Evolutionary conservation across 768 basidiomycete genomes (phyloP), one percentile per base, ranked within the genome.

Genomic region (Cystobasidiopsis lactophilus): DNA sequence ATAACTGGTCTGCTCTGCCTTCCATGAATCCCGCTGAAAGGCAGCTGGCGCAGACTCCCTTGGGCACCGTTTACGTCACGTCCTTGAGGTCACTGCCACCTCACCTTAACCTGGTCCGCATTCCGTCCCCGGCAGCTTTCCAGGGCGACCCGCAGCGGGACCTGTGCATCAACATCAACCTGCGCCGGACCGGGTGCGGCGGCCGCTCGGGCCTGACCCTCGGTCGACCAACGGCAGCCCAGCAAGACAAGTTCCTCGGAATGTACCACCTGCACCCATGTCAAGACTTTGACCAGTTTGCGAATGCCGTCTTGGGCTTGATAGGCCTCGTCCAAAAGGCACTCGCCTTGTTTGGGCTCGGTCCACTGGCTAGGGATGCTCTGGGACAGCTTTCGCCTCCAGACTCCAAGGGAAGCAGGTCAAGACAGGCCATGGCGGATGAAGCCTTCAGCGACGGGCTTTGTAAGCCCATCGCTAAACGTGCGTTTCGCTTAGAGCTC

Each of bases 251-350:
- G 13, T 48, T 56, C 35, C 37, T 56, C 5, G 30, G 41, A 19
- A 40, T 38, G 29, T 57, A 52, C 24, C 19, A 43, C 10, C 47
- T 57, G 19, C 55, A 44, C 46, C 24, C 43, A 16, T 19, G 39
- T 35, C 21, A 37, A 24, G 29, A 33, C 39, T 30, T 27, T 16
- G 40, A 41, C 2, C 35, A 35, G 7, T 52, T 58, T 40, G 23
- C 48, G 1, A 5, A 29, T 2, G 40, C 54, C 21, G 41, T 59
- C 1, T 26, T 59, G 27, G 33, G 24, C 3, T 38, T 56, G 10
- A 33, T 57, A 14, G 41, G 30, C 14, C 46, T 56, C 2, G 58
- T 59, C 4, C 58, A 59, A 29, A 51, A 57, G 29, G 55, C 58
- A 1, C 49, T 59, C 11, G 47, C 58, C 2, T 50, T 59, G 2